phyloP scores from a whole-genome alignment of 305 asterid genomes.

The Fraxinus floribunda region DNA sequence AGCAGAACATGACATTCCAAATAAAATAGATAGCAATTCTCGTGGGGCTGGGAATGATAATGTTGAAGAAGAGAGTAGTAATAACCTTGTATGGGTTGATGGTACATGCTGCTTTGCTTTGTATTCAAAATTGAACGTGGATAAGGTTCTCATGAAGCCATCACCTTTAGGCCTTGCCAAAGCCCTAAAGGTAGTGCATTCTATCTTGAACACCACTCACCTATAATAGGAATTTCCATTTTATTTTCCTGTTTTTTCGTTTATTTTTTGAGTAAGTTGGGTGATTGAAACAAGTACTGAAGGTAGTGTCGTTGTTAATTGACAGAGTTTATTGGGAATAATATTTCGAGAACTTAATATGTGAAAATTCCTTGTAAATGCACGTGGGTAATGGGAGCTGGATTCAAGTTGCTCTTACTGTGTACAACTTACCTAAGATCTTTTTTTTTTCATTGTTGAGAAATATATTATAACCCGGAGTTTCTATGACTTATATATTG shows the following conservation, averaged over 20 bases:
- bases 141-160: constrained; percentile 60
- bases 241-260: constrained; percentile 1
- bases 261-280: constrained; percentile 6
- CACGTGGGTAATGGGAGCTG: background rate
- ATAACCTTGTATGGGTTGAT: constrained; percentile 75
- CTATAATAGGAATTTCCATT: background rate
- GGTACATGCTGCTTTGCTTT: constrained; percentile 74
- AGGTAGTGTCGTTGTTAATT: background rate
- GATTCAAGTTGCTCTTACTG: background rate
- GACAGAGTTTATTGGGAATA: background rate
- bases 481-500: background rate
- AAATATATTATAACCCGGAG: background rate
- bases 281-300: background rate
- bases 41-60: constrained; percentile 24
- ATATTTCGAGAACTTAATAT: background rate
- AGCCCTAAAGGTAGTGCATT: constrained; percentile 71
- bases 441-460: background rate
- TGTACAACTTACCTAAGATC: background rate
- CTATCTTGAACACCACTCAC: constrained; percentile 5
- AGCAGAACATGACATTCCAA: constrained; percentile 12
- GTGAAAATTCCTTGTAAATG: background rate
- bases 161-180: constrained; percentile 91
- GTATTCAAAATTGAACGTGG: constrained; percentile 69
- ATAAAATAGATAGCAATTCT: constrained; percentile 13
- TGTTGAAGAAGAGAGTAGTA: constrained; percentile 35